Conservation (phyloP, 176 grass and related monocot genomes). For the Ensete ventricosum region DNA sequence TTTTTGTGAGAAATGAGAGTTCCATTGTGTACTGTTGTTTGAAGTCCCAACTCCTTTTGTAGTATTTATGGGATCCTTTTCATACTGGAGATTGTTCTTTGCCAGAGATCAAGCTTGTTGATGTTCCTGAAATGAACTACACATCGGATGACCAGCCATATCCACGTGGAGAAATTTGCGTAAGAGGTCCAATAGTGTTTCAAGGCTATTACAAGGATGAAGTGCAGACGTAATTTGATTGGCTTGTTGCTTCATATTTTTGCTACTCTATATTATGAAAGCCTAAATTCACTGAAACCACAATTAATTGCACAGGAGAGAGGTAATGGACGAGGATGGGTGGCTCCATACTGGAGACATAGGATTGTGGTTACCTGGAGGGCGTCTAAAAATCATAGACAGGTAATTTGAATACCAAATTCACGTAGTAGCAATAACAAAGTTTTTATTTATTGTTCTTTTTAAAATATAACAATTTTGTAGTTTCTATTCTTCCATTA, state of each 20-base stretch:
- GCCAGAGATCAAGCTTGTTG: conserved; percentile 92
- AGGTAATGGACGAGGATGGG: conserved; percentile 78
- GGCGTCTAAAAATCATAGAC: conserved; percentile 48
- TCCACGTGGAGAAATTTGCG: conserved; percentile 98
- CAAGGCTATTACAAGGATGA: conserved; percentile 87
- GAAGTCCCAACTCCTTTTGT: no score
- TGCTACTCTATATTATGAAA: conserved; percentile 5
- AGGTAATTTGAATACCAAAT: not conserved
- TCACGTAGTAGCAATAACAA: no score
- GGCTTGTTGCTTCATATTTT: not conserved
- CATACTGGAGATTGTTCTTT: not conserved
- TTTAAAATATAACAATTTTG: no score
- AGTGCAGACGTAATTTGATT: conserved; percentile 60
- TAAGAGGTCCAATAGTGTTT: conserved; percentile 68
- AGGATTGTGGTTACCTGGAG: conserved; percentile 88
- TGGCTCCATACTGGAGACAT: conserved; percentile 98
- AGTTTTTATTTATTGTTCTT: no score
- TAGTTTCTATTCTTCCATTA: no score
- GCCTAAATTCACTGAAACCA: conserved; percentile 9
- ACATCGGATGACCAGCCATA: conserved; percentile 81
- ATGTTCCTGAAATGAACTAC: conserved; percentile 99
- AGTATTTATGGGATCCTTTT: no score
- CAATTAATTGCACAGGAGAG: conserved; percentile 41
- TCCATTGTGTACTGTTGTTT: no score
- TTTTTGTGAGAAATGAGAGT: no score